Base-by-base conservation (phyloP, 2,329 filamentous ascomycete species). In the Cercospora janseana region DNA sequence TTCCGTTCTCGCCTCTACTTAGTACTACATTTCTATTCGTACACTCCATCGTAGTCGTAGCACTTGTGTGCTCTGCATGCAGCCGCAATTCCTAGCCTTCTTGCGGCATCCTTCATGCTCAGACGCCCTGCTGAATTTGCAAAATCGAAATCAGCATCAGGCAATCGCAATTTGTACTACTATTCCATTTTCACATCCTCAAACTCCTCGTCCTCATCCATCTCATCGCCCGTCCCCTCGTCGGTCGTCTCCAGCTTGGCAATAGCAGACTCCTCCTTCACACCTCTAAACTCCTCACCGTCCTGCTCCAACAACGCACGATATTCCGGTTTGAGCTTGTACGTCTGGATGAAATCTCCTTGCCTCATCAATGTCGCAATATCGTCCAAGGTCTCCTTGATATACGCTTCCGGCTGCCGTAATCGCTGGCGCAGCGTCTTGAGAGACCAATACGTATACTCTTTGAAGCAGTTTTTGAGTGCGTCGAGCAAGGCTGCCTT, bases 381-480 rank as follows among this genome's bases (percentile, higher is more conserved):
- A 64, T 89, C 83, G 56, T 91, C 86, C 59, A 98, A 73, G 1
- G 85, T 86, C 66, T 93, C 82, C 47, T 92, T 89, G 55, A 98
- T 80, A 69, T 91, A 97, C n/a, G 86, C 84, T 67, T 97, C 93
- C 1, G 93, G 93, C 71, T 98, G 93, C 52, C 85, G 81, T 29
- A 94, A 80, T 54, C 79, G 75, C 43, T 82, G 78, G 57, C 89
- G 88, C 60, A 98, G 80, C 4, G 86, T 82, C 65, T 88, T 91
- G 77, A 97, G 87, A n/a, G 87, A 84, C 91, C 92, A 98, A 71
- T 93, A 97, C 62, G 85, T 83, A 76, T 87, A 95, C 63, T 86
- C 76, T 49, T 85, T 81, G 81, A 96, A 98, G 66, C 85, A 86
- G 41, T 79, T 74, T 75, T 92, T 90, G 54, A 98, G 83, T 57